Percentiles rank a stretch among this genome's conserved stretches.
These are phyloP conservation scores for Chiua virens DNA, from an alignment of 768 basidiomycete genomes.

Conservation along the genomic window DNA sequence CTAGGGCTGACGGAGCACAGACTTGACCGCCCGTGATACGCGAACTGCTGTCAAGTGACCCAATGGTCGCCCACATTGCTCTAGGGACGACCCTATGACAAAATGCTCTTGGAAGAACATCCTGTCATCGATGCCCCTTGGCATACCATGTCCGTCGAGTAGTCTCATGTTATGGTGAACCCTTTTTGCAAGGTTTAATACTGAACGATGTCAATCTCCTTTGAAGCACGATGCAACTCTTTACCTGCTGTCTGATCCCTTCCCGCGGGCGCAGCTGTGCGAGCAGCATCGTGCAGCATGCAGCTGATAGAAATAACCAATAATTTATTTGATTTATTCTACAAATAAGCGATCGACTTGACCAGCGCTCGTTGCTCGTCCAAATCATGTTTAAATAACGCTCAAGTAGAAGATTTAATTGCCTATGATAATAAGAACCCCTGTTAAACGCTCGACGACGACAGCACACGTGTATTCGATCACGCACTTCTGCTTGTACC, in stretches of 20 bases:
- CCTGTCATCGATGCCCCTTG: no score
- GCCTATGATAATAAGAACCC: constrained; percentile 29
- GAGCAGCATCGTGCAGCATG: no score
- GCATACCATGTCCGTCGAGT: constrained; percentile 9
- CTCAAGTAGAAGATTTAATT: not conserved
- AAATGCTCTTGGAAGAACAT: no score
- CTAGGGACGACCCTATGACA: no score
- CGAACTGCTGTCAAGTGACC: not conserved
- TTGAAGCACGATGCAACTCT: not conserved
- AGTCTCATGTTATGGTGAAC: constrained; percentile 22
- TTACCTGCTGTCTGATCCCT: not conserved
- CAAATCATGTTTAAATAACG: not conserved
- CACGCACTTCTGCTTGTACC: constrained; percentile 44
- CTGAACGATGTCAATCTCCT: no score
- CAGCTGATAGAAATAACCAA: no score
- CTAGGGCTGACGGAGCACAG: not conserved
- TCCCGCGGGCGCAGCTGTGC: not conserved
- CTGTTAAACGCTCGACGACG: constrained; percentile 38
- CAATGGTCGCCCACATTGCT: no score
- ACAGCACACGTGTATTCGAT: constrained; percentile 43
- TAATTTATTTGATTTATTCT: not conserved
- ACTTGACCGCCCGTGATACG: not conserved
- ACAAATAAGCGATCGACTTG: constrained; percentile 3
- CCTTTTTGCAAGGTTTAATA: not conserved
- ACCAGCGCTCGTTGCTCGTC: not conserved